Evolutionary conservation across 768 basidiomycete species (phyloP).

Genomic region (Lactarius psammicola): DNA sequence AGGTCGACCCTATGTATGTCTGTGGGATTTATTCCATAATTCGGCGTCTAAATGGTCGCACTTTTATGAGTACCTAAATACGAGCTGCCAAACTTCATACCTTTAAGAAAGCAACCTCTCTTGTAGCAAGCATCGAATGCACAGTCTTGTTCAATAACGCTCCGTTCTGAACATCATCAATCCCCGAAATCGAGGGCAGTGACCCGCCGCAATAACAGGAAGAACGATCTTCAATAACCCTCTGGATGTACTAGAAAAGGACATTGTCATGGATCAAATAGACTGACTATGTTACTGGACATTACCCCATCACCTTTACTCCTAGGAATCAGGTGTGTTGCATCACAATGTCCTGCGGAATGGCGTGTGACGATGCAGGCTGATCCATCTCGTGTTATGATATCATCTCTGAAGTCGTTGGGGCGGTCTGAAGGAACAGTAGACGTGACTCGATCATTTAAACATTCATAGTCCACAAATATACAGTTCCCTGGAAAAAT

Average conservation of each 20-base stretch:
- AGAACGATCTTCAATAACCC: background rate
- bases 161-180: background rate
- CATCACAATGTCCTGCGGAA: background rate
- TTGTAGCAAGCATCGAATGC: background rate
- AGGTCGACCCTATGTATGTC: no score
- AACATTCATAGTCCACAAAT: background rate
- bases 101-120: background rate
- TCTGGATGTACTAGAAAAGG: background rate
- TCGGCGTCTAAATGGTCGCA: no score
- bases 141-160: background rate
- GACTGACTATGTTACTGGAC: background rate
- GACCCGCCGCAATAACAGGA: background rate
- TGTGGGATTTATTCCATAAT: no score
- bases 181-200: background rate
- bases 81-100: background rate
- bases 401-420: background rate
- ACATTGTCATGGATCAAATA: background rate
- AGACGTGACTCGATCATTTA: background rate
- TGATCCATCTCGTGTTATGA: background rate
- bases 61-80: no score
- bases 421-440: background rate
- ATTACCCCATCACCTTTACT: background rate
- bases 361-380: background rate
- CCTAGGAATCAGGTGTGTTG: background rate
- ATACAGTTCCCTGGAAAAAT: background rate